phyloP scores from a whole-genome alignment of 441 rosid species.

The Geranium incanum region DNA sequence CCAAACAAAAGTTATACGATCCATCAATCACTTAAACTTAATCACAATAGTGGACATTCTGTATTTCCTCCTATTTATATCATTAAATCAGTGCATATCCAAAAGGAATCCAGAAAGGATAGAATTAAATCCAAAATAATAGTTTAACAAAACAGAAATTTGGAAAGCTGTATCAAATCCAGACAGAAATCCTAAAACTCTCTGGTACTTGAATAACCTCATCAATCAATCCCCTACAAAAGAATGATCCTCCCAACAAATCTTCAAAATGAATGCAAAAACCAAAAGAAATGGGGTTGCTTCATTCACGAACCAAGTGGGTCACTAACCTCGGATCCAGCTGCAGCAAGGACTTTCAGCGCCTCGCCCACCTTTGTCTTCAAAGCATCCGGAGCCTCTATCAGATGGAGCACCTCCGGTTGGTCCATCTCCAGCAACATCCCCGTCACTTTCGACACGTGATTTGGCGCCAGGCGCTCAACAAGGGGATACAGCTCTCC shows the following conservation, averaged over 20 bases:
- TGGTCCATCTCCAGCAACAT: constrained; percentile 89
- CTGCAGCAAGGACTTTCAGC: constrained; percentile 46
- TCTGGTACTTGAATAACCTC: background rate
- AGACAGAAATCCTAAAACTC: background rate
- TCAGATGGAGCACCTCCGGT: constrained; percentile 59
- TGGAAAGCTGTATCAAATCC: background rate
- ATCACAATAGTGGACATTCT: too few species aligned
- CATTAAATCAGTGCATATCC: background rate
- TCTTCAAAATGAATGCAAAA: background rate
- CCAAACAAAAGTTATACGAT: too few species aligned
- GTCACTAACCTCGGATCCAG: constrained; percentile 31
- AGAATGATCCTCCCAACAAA: background rate
- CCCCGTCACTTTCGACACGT: constrained; percentile 61
- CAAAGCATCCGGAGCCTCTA: constrained; percentile 70
- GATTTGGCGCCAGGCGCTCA: constrained; percentile 40
- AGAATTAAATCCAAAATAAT: background rate
- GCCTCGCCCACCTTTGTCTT: constrained; percentile 67
- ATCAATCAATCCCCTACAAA: background rate
- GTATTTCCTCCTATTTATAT: too few species aligned
- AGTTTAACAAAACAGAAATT: background rate
- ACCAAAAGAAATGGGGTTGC: constrained; percentile 1
- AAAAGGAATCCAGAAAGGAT: background rate
- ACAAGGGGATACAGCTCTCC: constrained; percentile 65
- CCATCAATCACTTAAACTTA: too few species aligned
- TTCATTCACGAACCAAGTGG: constrained; percentile 36